Base-by-base conservation (phyloP, 345 rosid species). In the Cardamine resedifolia region DNA sequence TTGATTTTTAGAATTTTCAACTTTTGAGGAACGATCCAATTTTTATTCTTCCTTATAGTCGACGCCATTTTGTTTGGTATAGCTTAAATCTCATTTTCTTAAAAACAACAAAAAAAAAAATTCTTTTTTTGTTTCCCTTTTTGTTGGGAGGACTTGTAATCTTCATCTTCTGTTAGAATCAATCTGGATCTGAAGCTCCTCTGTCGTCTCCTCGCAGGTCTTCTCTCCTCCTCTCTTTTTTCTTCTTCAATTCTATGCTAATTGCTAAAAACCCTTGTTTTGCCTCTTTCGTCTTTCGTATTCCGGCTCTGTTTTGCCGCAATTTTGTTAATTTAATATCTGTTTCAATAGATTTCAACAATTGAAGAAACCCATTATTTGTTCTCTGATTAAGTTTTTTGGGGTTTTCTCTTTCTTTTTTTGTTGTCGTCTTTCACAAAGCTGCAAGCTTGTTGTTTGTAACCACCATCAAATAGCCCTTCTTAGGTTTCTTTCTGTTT, bases 151-250 rank as follows among this genome's bases (percentile, higher is more conserved):
- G 58, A 64, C 68, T 49, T 58, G 68, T 2, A 58, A 65, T 77
- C 68, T 77, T 66, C 61, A 24, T 62, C 77, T 64, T 62, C 64
- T 77, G 47, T 50, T 63, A 55, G 19, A 77, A 66, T 66, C 71
- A 64, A 73, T 78, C 74, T 72, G 81, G 81, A 78, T 78, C 77
- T 73, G 70, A 73, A 68, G 71, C 73, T 67, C 66, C 48, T 75
- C 18, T 61, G 43, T 47, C 58, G 19, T 60, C 72, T 51, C 36
- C 2, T 57, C 31, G 14, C 24, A 65, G 80, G 76, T 71, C 39
- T 58, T 50, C 12, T 15, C 68, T 68, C 30, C 21, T 21, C 20
- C 41, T 26, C 33, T 27, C 45, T 6, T 15, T 3, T 15, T 43
- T 43, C 9, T 1, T 16, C 21, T 70, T 18, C 23, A 10, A 10